Evolutionary conservation across 2,329 filamentous ascomycete species (phyloP).

Genomic region (Exophiala sp.): DNA sequence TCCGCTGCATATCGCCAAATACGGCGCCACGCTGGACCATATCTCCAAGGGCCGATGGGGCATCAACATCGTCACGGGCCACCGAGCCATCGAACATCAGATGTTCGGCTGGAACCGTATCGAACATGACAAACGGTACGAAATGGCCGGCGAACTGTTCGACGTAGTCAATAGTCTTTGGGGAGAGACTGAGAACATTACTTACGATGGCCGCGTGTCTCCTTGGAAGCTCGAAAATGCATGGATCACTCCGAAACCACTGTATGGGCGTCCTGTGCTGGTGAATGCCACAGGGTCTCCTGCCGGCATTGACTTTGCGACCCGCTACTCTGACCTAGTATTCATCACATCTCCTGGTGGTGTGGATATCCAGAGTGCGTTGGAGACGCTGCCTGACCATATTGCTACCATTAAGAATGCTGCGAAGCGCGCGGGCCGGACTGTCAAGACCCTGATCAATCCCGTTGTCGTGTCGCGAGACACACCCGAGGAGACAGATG

Average conservation of each 20-base stretch:
- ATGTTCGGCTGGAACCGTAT: conserved; percentile 30
- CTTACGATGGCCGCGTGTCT: conserved; percentile 24
- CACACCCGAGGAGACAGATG: conserved; percentile 26
- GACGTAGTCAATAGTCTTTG: conserved; percentile 29
- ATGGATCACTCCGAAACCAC: conserved; percentile 29
- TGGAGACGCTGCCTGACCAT: conserved; percentile 28
- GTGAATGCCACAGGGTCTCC: conserved; percentile 28
- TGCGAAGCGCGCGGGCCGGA: conserved; percentile 22
- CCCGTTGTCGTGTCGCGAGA: conserved; percentile 27
- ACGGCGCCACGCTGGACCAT: conserved; percentile 28
- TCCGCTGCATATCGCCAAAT: conserved; percentile 29
- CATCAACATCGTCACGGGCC: conserved; percentile 30
- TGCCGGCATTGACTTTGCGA: conserved; percentile 28
- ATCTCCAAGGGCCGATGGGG: conserved; percentile 29
- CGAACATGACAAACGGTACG: conserved; percentile 29
- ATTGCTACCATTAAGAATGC: conserved; percentile 26
- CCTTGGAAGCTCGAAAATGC: conserved; percentile 27
- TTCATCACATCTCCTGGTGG: conserved; percentile 29
- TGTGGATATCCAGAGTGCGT: conserved; percentile 25
- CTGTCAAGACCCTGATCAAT: conserved; percentile 27
- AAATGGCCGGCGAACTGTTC: conserved; percentile 28
- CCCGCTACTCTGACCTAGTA: conserved; percentile 25
- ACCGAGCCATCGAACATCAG: conserved; percentile 27
- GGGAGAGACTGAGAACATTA: conserved; percentile 27
- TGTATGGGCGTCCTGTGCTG: conserved; percentile 24